phyloP scores from a whole-genome alignment of 108 stramenopile species.

The Cyclotella cryptica region DNA sequence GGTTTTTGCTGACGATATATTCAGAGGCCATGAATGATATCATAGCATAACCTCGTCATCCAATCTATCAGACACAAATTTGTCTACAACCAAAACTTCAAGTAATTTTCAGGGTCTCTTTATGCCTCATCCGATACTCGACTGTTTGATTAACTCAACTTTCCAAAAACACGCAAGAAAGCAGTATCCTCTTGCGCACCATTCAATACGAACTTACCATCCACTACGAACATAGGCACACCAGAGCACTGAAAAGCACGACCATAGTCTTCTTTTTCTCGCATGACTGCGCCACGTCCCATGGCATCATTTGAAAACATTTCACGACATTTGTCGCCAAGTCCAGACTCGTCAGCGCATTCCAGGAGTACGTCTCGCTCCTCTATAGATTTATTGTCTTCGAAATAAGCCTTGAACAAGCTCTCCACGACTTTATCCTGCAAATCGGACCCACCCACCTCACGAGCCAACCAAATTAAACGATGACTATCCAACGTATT shows the following conservation, averaged over 20 bases:
- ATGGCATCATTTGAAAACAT: constrained; percentile 23
- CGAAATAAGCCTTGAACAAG: constrained; percentile 54
- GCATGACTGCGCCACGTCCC: constrained; percentile 34
- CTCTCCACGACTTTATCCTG: constrained; percentile 51
- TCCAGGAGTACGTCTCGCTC: constrained; percentile 35
- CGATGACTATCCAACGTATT: constrained; percentile 55
- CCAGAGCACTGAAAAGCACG: constrained; percentile 45
- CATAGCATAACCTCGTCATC: not conserved
- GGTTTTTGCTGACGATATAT: not conserved
- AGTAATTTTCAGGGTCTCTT: too few relatives aligned
- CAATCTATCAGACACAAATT: not conserved
- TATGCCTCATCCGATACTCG: not conserved
- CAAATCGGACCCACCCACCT: constrained; percentile 48
- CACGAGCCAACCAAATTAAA: constrained; percentile 53
- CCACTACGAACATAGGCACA: constrained; percentile 56
- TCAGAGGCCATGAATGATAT: not conserved
- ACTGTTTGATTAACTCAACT: not conserved
- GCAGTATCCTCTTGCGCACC: constrained; percentile 43
- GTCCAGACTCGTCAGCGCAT: constrained; percentile 40
- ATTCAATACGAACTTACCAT: constrained; percentile 42
- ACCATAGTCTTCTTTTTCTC: constrained; percentile 46
- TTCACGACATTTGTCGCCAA: constrained; percentile 5
- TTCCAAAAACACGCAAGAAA: constrained; percentile 38
- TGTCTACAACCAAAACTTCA: not conserved
- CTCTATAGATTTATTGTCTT: constrained; percentile 50